Percentiles rank a stretch among this genome's conserved stretches.
Conservation (phyloP, 257 asterid species). For the Cinchona pubescens region DNA sequence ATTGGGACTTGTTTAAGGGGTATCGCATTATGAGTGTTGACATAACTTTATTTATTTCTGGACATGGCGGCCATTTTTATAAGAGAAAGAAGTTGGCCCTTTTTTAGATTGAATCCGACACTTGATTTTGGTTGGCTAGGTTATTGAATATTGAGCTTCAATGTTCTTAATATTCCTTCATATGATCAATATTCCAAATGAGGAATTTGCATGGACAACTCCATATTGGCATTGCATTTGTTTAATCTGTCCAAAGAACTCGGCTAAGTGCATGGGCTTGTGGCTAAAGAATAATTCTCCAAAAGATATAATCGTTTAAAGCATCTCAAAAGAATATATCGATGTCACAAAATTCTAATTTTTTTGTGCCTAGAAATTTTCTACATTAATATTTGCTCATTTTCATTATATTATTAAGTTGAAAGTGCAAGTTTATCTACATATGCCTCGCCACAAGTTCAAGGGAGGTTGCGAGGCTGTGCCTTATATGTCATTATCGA, state of each 20-base stretch:
- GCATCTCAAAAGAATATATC: not conserved
- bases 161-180: not conserved
- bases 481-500: too few species aligned
- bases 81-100: too few species aligned
- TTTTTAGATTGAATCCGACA: not conserved
- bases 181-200: not conserved
- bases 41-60: too few species aligned
- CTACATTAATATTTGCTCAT: too few species aligned
- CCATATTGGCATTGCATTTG: not conserved
- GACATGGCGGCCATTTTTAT: too few species aligned
- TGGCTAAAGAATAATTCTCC: not conserved
- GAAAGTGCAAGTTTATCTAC: too few species aligned
- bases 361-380: not conserved
- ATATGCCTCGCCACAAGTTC: not conserved
- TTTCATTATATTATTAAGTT: too few species aligned
- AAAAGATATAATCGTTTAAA: too few species aligned
- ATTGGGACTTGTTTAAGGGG: too few species aligned
- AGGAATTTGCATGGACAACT: too few species aligned
- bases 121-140: not conserved
- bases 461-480: too few species aligned
- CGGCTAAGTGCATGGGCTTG: not conserved
- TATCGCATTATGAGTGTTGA: too few species aligned
- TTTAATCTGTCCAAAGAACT: not conserved
- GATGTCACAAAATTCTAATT: not conserved
- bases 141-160: not conserved